A percentile compares a stretch with the other conserved stretches of the same genome.
phyloP scores from a whole-genome alignment of 768 basidiomycete species.

The Tulasnella sp. region DNA sequence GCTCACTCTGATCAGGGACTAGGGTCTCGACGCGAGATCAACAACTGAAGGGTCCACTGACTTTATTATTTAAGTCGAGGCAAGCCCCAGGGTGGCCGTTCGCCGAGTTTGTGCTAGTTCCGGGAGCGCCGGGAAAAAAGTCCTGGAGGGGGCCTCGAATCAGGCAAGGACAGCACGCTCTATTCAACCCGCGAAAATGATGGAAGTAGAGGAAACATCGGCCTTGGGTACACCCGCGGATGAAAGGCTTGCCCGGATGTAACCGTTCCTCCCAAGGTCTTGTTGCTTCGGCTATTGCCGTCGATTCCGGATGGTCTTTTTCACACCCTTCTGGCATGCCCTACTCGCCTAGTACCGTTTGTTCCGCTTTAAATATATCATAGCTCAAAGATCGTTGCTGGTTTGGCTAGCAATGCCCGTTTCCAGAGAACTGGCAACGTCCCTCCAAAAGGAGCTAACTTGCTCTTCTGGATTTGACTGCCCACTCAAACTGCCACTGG shows the following conservation, averaged over 20 bases:
- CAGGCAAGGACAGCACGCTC: conserved; percentile 59
- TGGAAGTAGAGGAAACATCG: conserved; percentile 36
- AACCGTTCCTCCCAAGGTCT: not conserved
- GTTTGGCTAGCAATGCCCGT: not conserved
- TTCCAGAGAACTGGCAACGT: not conserved
- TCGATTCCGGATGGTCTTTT: not conserved
- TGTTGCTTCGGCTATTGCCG: not conserved
- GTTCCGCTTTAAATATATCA: not conserved
- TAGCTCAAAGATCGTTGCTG: not conserved
- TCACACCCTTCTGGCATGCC: not conserved
- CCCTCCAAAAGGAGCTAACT: not conserved
- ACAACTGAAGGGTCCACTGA: conserved; percentile 44
- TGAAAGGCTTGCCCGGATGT: not conserved
- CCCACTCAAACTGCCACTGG: not conserved
- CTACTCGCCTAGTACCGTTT: not conserved
- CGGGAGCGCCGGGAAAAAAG: conserved; percentile 40
- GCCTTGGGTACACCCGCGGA: not conserved
- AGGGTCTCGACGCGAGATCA: conserved; percentile 22
- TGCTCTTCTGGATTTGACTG: not conserved
- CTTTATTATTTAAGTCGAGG: not conserved
- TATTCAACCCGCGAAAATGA: conserved; percentile 56
- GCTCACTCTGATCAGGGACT: not conserved
- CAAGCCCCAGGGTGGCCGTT: conserved; percentile 37
- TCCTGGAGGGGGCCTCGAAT: conserved; percentile 48
- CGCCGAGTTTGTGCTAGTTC: conserved; percentile 27